Evolutionary conservation across 192 early-diverging fungal genomes (phyloP).

Genomic region (Coemansia sp.): DNA sequence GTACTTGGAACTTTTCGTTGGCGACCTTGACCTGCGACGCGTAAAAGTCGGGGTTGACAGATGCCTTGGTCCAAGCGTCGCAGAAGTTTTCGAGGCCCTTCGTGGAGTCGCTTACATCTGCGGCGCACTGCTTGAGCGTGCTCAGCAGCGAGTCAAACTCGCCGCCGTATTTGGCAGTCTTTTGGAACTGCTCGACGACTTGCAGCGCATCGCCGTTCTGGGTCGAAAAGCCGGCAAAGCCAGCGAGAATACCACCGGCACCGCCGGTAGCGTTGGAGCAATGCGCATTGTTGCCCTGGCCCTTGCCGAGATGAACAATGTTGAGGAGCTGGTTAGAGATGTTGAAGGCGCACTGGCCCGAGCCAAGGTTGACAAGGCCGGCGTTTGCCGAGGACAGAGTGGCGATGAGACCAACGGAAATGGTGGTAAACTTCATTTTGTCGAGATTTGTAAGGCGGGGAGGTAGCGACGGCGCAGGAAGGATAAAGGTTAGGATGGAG

Average conservation of each 20-base stretch:
- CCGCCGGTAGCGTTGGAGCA: conserved; percentile 8
- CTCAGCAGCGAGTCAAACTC: conserved; percentile 29
- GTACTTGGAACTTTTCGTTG: conserved; percentile 26
- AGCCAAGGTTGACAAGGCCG: neutral
- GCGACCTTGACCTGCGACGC: conserved; percentile 28
- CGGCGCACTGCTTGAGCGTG: conserved; percentile 7
- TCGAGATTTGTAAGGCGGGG: neutral
- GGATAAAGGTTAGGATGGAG: neutral
- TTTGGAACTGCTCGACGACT: conserved; percentile 33
- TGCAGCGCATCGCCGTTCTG: conserved; percentile 37
- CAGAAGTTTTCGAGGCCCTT: conserved; percentile 46
- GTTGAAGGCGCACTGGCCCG: neutral
- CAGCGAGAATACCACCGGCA: conserved; percentile 5
- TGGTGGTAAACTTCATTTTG: conserved; percentile 4
- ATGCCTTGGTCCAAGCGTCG: conserved; percentile 36
- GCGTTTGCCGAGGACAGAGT: neutral
- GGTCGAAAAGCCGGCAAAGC: conserved; percentile 25
- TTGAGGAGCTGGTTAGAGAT: neutral
- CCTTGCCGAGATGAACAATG: neutral
- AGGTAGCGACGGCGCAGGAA: neutral
- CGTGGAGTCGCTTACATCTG: conserved; percentile 12
- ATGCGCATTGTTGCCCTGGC: neutral
- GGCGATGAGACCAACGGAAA: conserved; percentile 1
- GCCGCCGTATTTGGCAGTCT: conserved; percentile 10
- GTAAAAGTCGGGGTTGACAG: conserved; percentile 28